Percentiles rank a stretch among this genome's conserved stretches.
Evolutionary conservation across 345 rosid species (phyloP).

Genomic region (Brassica juncea): DNA sequence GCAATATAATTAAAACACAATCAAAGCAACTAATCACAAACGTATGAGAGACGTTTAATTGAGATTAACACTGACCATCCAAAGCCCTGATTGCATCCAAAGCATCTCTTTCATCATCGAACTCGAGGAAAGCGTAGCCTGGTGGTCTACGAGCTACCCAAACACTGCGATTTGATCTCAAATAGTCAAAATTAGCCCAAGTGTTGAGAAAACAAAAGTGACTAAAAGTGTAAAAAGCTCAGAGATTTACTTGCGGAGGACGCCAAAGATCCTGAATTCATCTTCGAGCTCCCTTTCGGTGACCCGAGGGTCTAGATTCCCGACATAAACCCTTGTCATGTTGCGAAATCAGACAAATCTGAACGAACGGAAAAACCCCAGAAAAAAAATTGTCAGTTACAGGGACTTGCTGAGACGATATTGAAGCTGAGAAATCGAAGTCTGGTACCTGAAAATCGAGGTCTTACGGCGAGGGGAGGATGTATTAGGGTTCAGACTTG

Average conservation of each 20-base stretch:
- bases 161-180: slow-evolving; percentile 54
- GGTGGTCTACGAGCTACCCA: slow-evolving; percentile 98
- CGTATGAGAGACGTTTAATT: neutral
- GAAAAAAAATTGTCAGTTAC: neutral
- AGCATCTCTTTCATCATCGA: slow-evolving; percentile 82
- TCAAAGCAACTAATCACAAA: neutral
- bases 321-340: slow-evolving; percentile 80
- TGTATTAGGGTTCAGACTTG: slow-evolving; percentile 27
- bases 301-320: slow-evolving; percentile 68
- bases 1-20: neutral
- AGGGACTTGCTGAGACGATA: neutral
- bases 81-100: slow-evolving; percentile 68
- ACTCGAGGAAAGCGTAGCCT: slow-evolving; percentile 85
- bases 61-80: slow-evolving; percentile 56
- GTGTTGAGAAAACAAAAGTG: neutral
- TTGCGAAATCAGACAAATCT: slow-evolving; percentile 31
- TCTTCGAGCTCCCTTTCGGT: slow-evolving; percentile 78
- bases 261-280: slow-evolving; percentile 70
- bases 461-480: neutral
- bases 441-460: neutral
- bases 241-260: slow-evolving; percentile 57
- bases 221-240: neutral
- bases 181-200: neutral
- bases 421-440: neutral
- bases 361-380: neutral